Evolutionary conservation across 345 rosid genomes (phyloP), one percentile per base, ranked within the genome.

Genomic region (Trapa bicornis): DNA sequence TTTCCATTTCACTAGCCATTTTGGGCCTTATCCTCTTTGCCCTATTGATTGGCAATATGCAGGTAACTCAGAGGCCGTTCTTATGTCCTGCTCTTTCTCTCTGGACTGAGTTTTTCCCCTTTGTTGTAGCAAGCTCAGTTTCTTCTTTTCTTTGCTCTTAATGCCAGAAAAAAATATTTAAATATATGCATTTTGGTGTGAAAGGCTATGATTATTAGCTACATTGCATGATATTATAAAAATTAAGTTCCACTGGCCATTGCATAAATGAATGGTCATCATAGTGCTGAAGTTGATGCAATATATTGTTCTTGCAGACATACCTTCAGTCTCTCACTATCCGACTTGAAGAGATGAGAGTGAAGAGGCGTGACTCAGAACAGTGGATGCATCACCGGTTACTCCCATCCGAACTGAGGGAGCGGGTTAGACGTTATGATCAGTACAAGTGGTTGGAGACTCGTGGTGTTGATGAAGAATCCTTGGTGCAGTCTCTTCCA

Each of bases 301-400:
- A 47, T 48, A 15, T 75, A 50, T 62, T 75, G 37, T 69, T 76
- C 68, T 70, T 39, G 69, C 89, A 92, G 97, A 94, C 99, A 67
- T 94, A 94, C 80, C 97, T 94, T 70, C 99, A 94, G 45, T 94
- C 99, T 1, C 89, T 88, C 10, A 94, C 99, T 0, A 91, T 91
- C 56, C 94, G 97, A 5, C 87, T 94, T 52, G 99, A 94, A 77
- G 99, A 94, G 72, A 91, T 94, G 99, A 82, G 99, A 74, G 85
- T 94, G 61, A 94, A 91, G 76, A 86, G 96, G 84, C 99, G 96
- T 11, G 98, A 93, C 74, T 88, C 98, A 13, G 98, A 93, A 63
- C 98, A 88, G 77, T 93, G 98, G 97, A 93, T 93, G 98, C 97
- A 86, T 77, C 98, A 93, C 58, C 94, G 98, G 13, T 80, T 93